Base-by-base conservation (phyloP, 495 filamentous ascomycete genomes). In the Aspergillus taichungensis region DNA sequence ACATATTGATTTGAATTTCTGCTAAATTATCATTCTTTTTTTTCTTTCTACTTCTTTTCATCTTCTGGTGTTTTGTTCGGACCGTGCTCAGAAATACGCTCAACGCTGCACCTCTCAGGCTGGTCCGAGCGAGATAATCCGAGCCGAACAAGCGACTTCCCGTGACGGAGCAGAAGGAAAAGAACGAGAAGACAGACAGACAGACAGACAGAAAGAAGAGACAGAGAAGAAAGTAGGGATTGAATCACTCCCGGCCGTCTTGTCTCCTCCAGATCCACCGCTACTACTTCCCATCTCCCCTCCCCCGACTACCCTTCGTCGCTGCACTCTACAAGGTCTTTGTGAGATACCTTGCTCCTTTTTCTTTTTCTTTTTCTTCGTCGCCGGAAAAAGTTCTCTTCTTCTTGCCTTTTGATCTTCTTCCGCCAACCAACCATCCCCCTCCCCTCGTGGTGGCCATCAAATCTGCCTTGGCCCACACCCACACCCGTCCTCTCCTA, bases 91-190 rank as follows among this genome's bases (percentile, higher is more conserved):
- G 57, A 66, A 59, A 54, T 70, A 70, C 67, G 67, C 66, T 37
- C 46, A 49, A 40, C 59, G 55, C 55, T 47, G 61, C 61, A 64
- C 58, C 62, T 59, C 52, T 57, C 64, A 66, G 64, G 64, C 64
- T 57, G 39, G 47, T 61, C 57, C 55, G 59, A 42, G 7, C 40
- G 47, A 45, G 61, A 61, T 70, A 50, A 66, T 70, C 67, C 67
- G 67, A 28, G 60, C 64, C 67, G 67, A 67, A 61, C 67, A 70
- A 70, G 67, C 67, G 67, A 70, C 58, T 63, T 24, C 18, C 18
- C 18, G 18, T 24, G 18, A 24, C 18, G 18, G 18, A 24, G 18
- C 18, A 24, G 18, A 24, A 24, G 4, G 18, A 24, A 24, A 1
- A 4, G 4, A 4, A 24, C 2, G 1, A 4, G 4, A 4, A 24